Evolutionary conservation across 805 yeast species (phyloP).

Genomic region (Lipomyces sp.): DNA sequence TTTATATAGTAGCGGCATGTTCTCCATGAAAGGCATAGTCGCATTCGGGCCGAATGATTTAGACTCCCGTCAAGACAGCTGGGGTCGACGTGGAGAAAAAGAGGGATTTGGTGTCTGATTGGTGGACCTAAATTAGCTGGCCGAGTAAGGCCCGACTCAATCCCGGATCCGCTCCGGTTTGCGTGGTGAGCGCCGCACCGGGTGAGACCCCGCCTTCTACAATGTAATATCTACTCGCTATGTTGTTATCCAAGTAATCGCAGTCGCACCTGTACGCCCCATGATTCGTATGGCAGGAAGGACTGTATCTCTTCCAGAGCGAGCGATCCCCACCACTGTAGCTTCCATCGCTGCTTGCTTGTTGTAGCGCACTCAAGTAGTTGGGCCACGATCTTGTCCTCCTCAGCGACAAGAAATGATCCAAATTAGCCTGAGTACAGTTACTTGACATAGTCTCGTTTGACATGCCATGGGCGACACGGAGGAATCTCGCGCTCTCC

Average conservation of each 20-base stretch:
- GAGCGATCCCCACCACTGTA: not conserved
- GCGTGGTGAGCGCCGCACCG: too few relatives aligned
- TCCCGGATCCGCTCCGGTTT: too few relatives aligned
- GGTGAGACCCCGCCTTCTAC: too few relatives aligned
- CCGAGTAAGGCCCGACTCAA: too few relatives aligned
- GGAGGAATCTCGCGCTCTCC: not conserved
- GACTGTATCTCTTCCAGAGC: not conserved
- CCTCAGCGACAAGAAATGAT: not conserved
- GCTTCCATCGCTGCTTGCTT: not conserved
- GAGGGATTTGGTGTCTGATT: too few relatives aligned
- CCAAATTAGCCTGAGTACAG: not conserved
- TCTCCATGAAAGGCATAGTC: too few relatives aligned
- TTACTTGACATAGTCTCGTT: not conserved
- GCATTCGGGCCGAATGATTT: too few relatives aligned
- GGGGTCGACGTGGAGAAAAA: too few relatives aligned
- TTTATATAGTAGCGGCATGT: too few relatives aligned
- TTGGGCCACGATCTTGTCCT: not conserved
- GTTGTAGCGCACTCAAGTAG: not conserved
- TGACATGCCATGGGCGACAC: not conserved
- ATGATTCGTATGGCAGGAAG: not conserved
- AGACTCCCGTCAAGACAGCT: too few relatives aligned
- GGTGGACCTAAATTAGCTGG: too few relatives aligned
- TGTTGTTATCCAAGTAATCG: not conserved
- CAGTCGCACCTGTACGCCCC: not conserved
- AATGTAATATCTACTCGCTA: not conserved